A percentile compares a stretch with the other conserved stretches of the same genome.
Conservation (phyloP, 1,284 basidiomycete species). For the Fomitopsis palustris region DNA sequence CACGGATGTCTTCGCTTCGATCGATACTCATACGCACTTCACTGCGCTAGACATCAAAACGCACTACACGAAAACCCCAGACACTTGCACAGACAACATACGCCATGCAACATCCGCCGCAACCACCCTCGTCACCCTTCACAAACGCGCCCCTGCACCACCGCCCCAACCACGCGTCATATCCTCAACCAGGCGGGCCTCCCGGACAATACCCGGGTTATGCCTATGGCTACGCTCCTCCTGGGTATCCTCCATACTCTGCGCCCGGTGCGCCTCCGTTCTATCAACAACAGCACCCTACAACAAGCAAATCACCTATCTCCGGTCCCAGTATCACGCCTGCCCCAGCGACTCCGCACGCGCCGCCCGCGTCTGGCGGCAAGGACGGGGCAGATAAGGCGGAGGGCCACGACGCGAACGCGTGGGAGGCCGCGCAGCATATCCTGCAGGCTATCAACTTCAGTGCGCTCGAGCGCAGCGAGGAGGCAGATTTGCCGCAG, state of each 20-base stretch:
- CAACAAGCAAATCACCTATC: not conserved
- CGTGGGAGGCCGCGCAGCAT: constrained; percentile 72
- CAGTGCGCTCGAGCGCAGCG: constrained; percentile 40
- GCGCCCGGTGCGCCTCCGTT: constrained; percentile 1
- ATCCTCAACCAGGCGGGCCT: constrained; percentile 7
- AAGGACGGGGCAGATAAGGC: constrained; percentile 25
- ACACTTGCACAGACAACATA: constrained; percentile 42
- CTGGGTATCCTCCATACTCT: constrained; percentile 16
- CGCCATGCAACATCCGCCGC: constrained; percentile 27
- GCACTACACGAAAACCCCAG: constrained; percentile 68
- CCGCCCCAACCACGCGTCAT: constrained; percentile 13
- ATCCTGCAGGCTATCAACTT: constrained; percentile 77
- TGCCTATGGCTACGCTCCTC: constrained; percentile 8
- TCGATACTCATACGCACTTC: not conserved
- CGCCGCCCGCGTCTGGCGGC: not conserved
- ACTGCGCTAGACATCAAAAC: constrained; percentile 50
- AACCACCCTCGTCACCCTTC: constrained; percentile 50
- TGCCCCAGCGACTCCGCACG: not conserved
- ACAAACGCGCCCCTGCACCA: constrained; percentile 51
- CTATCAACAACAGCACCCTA: not conserved
- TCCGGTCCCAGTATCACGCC: not conserved
- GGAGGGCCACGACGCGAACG: constrained; percentile 45
- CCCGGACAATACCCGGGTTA: constrained; percentile 17
- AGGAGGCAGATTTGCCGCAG: constrained; percentile 10
- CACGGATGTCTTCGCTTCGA: constrained; percentile 1